Evolutionary conservation across 345 rosid species (phyloP), one percentile per base, ranked within the genome.

Genomic region (Litchi chinensis): DNA sequence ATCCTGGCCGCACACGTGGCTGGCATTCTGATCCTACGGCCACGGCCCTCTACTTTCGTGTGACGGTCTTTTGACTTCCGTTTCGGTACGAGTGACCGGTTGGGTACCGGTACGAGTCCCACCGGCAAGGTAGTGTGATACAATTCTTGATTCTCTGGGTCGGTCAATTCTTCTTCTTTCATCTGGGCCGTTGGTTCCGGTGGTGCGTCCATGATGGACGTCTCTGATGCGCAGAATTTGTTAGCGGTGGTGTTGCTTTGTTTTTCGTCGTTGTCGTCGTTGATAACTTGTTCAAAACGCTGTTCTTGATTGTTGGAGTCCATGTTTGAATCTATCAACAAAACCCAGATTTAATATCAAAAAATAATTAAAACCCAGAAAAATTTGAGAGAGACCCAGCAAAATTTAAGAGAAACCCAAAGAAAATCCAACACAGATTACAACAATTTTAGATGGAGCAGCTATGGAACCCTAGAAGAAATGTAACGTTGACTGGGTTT

Each of bases 31-130:
- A 92, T 80, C 82, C 97, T 86, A 63, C 95, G 88, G 54, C 98
- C 98, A 5, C 95, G 94, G 48, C 98, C 98, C 73, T 93, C 97
- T 6, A 93, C 98, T 80, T 93, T 93, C 0, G 95, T 89, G 87
- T 94, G 98, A 37, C 97, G 91, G 85, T 94, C 98, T 77, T 86
- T 92, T 0, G 89, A 71, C 9, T 87, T 80, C 18, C 88, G 80
- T 74, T 85, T 90, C 15, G 86, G 77, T 8, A 18, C 87, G 5
- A 69, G 80, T 39, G 81, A 32, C 43, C 82, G 79, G 44, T 74
- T 22, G 75, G 83, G 70, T 40, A 78, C 78, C 70, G 67, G 79
- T 1, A 70, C 79, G 64, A 75, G 75, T 54, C 40, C 73, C 43
- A 43, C 66, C 16, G 87, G 82, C 9, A 80, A 78, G 56, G 88